Evolutionary conservation across 305 asterid species (phyloP).

Genomic region (Andrographis paniculata): DNA sequence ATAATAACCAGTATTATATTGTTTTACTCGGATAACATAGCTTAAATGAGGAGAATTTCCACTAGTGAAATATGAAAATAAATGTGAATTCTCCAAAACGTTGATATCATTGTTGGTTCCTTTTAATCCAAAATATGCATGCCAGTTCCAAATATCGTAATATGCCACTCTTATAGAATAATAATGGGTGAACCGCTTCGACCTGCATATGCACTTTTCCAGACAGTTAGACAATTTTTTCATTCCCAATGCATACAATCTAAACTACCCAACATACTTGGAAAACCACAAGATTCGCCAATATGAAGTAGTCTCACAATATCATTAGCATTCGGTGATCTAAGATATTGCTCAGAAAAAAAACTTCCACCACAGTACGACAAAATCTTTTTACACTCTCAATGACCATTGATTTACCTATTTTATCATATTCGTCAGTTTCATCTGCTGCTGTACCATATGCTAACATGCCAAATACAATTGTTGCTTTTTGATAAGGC

Average conservation of each 20-base stretch:
- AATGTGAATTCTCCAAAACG: background rate
- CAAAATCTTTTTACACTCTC: too few species aligned
- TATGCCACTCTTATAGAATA: background rate
- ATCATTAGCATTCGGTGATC: too few species aligned
- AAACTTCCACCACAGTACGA: too few species aligned
- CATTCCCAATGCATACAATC: too few species aligned
- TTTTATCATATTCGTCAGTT: background rate
- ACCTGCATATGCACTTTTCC: background rate
- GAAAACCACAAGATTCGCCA: too few species aligned
- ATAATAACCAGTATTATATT: background rate
- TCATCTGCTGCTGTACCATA: background rate
- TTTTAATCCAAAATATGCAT: background rate
- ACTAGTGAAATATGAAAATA: too few species aligned
- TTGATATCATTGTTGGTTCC: constrained; percentile 1
- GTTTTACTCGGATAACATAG: background rate
- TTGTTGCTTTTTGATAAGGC: background rate
- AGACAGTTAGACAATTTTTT: background rate
- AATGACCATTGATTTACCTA: background rate
- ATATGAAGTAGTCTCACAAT: too few species aligned
- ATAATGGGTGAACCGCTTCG: background rate
- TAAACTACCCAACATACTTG: too few species aligned
- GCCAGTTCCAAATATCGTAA: constrained; percentile 2
- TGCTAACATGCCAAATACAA: background rate
- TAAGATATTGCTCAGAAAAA: too few species aligned
- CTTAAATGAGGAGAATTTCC: background rate